Conservation (phyloP, 257 asterid genomes). For the Coffea canephora region DNA sequence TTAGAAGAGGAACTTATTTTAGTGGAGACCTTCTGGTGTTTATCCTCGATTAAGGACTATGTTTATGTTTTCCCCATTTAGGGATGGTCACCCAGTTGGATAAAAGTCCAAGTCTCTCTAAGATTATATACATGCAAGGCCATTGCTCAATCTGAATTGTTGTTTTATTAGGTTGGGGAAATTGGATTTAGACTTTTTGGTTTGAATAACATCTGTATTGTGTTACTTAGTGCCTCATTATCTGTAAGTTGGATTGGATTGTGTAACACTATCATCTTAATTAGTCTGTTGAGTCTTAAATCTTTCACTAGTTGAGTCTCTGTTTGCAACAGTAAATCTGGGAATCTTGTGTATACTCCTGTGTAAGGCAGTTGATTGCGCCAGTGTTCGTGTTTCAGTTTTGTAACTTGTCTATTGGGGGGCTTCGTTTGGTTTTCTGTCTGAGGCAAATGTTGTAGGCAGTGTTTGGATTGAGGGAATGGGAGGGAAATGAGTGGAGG, state of each 20-base stretch:
- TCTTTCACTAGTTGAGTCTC: background rate
- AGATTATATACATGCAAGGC: constrained; percentile 1
- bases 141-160: constrained; percentile 3
- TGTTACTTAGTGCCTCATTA: constrained; percentile 18
- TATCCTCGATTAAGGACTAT: constrained; percentile 21
- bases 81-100: constrained; percentile 22
- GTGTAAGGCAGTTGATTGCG: too few species aligned
- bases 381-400: too few species aligned
- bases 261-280: background rate
- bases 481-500: too few species aligned
- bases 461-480: too few species aligned
- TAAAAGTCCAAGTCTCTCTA: background rate
- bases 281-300: background rate
- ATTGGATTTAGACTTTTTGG: constrained; percentile 19
- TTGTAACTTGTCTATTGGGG: too few species aligned
- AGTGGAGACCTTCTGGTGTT: constrained; percentile 13
- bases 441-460: too few species aligned
- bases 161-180: constrained; percentile 35
- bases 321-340: constrained; percentile 3
- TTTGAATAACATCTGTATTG: constrained; percentile 35
- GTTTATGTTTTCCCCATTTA: constrained; percentile 17
- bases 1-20: constrained; percentile 26
- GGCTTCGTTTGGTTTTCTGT: too few species aligned
- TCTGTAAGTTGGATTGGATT: constrained; percentile 19
- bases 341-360: too few species aligned